phyloP scores from a whole-genome alignment of 2,329 filamentous ascomycete species.

The Ophiostoma piceae region DNA sequence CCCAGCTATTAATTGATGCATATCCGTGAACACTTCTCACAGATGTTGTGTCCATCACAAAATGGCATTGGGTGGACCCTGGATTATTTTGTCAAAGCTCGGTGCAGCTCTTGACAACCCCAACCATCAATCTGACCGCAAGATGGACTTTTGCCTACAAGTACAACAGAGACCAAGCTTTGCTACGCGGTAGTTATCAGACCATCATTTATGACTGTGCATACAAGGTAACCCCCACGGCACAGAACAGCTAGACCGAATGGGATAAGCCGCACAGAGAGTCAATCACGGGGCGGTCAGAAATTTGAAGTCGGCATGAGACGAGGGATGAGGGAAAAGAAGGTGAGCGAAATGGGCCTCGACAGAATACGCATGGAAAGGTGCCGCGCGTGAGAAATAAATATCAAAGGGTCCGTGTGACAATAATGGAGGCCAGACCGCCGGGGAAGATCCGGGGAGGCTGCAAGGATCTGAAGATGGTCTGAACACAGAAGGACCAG shows the following conservation, averaged over 20 bases:
- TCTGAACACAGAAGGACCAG: neutral
- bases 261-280: constrained; percentile 6
- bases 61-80: neutral
- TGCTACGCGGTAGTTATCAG: constrained; percentile 3
- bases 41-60: too few species aligned
- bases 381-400: neutral
- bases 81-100: too few species aligned
- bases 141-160: neutral
- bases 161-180: neutral
- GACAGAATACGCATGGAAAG: neutral
- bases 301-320: neutral
- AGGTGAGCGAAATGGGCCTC: constrained; percentile 4
- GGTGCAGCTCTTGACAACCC: neutral
- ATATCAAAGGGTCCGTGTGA: constrained; percentile 5
- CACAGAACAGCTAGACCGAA: neutral
- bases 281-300: constrained; percentile 12
- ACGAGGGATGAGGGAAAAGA: neutral
- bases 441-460: constrained; percentile 10
- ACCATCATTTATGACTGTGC: constrained; percentile 1
- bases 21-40: neutral
- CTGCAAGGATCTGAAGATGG: neutral
- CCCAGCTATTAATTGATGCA: neutral
- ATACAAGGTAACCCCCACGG: neutral
- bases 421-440: constrained; percentile 1
- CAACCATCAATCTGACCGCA: neutral